Evolutionary conservation across 2,329 filamentous ascomycete species (phyloP).

Genomic region (Xylaria polymorpha): DNA sequence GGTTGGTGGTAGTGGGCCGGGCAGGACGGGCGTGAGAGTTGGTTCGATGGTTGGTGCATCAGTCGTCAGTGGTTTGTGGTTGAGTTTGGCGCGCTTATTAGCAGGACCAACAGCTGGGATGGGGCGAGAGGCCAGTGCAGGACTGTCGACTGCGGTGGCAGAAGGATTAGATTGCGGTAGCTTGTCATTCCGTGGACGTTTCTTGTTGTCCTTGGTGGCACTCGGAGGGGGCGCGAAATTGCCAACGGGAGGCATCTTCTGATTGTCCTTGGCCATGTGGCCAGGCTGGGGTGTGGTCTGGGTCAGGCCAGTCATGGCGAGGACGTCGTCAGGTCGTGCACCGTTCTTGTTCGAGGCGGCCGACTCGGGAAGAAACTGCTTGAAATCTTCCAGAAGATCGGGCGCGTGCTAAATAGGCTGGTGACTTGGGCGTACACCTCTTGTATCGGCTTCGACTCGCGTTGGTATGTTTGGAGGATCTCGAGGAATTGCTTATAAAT

Average conservation of each 20-base stretch:
- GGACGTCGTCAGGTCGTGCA: constrained; percentile 74
- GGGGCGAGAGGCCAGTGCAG: constrained; percentile 53
- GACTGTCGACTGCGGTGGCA: constrained; percentile 57
- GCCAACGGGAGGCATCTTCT: constrained; percentile 92
- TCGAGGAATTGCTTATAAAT: constrained; percentile 99
- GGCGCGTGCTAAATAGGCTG: constrained; percentile 89
- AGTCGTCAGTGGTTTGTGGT: constrained; percentile 71
- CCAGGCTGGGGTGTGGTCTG: constrained; percentile 66
- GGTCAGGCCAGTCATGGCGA: constrained; percentile 61
- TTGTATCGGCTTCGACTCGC: constrained; percentile 97
- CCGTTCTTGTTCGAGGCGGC: constrained; percentile 69
- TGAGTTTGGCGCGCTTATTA: constrained; percentile 78
- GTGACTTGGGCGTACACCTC: constrained; percentile 99
- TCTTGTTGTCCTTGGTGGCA: constrained; percentile 90
- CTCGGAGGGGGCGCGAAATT: constrained; percentile 89
- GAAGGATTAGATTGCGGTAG: constrained; percentile 60
- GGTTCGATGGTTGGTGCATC: constrained; percentile 79
- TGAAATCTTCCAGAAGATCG: constrained; percentile 96
- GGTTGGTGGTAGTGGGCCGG: constrained; percentile 84
- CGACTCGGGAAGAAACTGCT: constrained; percentile 96
- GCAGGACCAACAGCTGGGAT: constrained; percentile 54
- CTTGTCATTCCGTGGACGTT: constrained; percentile 76
- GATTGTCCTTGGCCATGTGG: constrained; percentile 63
- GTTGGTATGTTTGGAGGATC: constrained; percentile 97
- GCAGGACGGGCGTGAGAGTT: constrained; percentile 86